These are phyloP conservation scores for Puccinia brachypodii DNA, from an alignment of 1,284 basidiomycete species.

Conservation along the genomic window DNA sequence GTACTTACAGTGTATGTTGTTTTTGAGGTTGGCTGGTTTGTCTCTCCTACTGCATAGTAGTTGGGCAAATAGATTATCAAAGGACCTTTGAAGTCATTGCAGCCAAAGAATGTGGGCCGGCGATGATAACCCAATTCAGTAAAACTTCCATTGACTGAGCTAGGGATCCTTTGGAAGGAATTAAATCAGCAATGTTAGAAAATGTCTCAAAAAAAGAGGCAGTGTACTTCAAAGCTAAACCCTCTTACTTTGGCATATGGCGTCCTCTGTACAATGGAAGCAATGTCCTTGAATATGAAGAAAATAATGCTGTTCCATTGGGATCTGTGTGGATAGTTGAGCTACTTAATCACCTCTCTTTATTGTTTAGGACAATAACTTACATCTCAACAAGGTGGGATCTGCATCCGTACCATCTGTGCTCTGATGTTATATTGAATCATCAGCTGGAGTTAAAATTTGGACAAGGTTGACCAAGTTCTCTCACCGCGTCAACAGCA, in stretches of 20 bases:
- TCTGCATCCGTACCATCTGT: neutral
- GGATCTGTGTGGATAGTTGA: slow-evolving; percentile 26
- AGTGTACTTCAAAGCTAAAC: neutral
- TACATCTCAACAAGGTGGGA: slow-evolving; percentile 13
- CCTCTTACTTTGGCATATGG: slow-evolving; percentile 36
- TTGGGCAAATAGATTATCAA: slow-evolving; percentile 37
- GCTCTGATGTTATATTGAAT: neutral
- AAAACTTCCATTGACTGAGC: slow-evolving; percentile 30
- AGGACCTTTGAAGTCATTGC: slow-evolving; percentile 13
- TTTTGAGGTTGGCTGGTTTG: slow-evolving; percentile 13
- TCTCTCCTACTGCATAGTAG: slow-evolving; percentile 34
- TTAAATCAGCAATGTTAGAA: neutral
- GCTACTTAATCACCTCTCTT: neutral
- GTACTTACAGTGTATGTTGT: slow-evolving; percentile 22
- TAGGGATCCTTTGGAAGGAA: slow-evolving; percentile 27
- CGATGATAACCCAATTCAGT: slow-evolving; percentile 17
- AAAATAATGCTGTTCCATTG: slow-evolving; percentile 44
- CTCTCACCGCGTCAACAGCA: slow-evolving; percentile 40
- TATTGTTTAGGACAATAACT: neutral
- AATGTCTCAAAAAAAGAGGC: neutral
- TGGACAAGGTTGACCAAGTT: neutral
- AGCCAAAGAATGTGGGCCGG: slow-evolving; percentile 40
- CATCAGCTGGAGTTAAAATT: neutral
- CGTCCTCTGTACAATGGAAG: slow-evolving; percentile 20
- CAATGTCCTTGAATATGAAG: slow-evolving; percentile 27